These are phyloP conservation scores for sorghum (Sorghum bicolor) DNA, from an alignment of 176 grass and related monocot species.

Conservation along the genomic window DNA sequence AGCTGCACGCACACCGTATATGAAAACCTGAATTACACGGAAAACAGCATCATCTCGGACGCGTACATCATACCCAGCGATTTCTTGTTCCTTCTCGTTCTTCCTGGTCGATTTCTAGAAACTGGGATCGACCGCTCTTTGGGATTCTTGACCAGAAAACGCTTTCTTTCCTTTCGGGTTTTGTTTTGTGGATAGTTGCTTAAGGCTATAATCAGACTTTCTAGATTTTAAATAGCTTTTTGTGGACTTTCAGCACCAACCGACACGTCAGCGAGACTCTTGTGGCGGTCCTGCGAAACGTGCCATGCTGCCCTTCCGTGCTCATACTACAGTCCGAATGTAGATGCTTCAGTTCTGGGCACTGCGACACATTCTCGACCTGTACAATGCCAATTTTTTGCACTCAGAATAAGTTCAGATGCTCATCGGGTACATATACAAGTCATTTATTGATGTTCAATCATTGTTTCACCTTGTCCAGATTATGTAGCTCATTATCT, in stretches of 20 bases:
- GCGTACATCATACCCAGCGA: no score
- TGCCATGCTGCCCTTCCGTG: conserved; percentile 35
- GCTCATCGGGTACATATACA: background rate
- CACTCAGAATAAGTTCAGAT: background rate
- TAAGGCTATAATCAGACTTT: background rate
- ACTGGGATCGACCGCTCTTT: background rate
- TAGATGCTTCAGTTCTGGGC: conserved; percentile 43
- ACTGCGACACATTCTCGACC: conserved; percentile 59
- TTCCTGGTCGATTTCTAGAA: background rate
- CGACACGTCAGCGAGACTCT: conserved; percentile 88
- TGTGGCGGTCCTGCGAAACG: conserved; percentile 38
- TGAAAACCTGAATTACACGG: no score
- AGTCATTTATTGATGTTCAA: background rate
- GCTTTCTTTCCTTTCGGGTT: background rate
- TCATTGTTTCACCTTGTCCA: conserved; percentile 60
- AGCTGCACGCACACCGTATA: no score
- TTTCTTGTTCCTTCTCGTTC: no score
- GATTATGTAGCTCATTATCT: conserved; percentile 60
- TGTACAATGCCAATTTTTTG: conserved; percentile 1
- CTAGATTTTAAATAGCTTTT: conserved; percentile 78
- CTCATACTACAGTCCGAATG: background rate
- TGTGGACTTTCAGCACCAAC: conserved; percentile 82
- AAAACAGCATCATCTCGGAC: no score
- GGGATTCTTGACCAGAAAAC: background rate
- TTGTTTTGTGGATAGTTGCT: no score